Evolutionary conservation across 148 eudicot genomes (phyloP), one percentile per base, ranked within the genome.

Genomic region (Polygonum maritimum): DNA sequence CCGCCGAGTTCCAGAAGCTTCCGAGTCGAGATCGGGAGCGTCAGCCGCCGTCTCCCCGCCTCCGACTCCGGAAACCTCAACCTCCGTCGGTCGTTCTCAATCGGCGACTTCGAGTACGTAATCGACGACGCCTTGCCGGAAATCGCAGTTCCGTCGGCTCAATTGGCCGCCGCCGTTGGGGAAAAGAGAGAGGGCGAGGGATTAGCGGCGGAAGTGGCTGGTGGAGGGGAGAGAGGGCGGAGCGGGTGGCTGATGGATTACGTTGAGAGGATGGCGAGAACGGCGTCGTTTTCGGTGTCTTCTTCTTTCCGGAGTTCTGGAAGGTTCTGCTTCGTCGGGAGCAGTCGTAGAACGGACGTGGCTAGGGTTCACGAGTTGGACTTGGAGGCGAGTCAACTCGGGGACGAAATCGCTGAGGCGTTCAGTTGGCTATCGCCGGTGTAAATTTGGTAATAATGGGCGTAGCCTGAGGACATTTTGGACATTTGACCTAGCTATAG

Each of bases 301-400:
- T 69, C 83, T 45, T 94, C 98, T 51, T 86, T 91, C 54, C 85
- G 98, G 36, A 74, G 86, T 71, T 94, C 98, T 7, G 97, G 93
- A 1, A 86, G 97, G 77, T 83, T 85, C 21, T 26, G 31, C 31
- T 89, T 89, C 74, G 78, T 85, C 1, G 97, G 97, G 0, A 91
- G 97, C 79, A 85, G 91, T 79, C 83, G 95, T 55, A 87, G 93
- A 71, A 84, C 65, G 69, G 86, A 84, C 33, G 22, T 22, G 44
- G 75, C 76, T 1, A 80, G 76, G 57, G 57, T 58, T 21, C 58
- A 70, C 1, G 90, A 86, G 55, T 45, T 55, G 54, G 98, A 88
- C 55, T 45, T 87, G 82, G 92, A 86, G 74, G 85, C 87, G 74
- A 84, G 82, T 73, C 89, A 88, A 31, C 73, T 82, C 60, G 90